phyloP scores from a whole-genome alignment of 2,329 filamentous ascomycete species.

The Pestalotiopsis sp. region DNA sequence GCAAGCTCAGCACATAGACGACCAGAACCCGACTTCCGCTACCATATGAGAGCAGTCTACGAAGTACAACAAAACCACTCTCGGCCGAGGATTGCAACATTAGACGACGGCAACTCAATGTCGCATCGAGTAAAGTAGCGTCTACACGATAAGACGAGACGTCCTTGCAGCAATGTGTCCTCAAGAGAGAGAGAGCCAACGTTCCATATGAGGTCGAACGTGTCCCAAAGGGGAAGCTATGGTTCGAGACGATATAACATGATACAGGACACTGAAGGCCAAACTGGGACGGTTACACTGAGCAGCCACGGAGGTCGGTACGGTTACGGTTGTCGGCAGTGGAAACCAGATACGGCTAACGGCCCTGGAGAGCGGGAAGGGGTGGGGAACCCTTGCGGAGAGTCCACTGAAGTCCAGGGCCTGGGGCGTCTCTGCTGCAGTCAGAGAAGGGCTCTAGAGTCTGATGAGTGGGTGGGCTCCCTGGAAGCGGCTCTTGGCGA shows the following conservation, averaged over 20 bases:
- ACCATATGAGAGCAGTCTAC: neutral
- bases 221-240: slow-evolving; percentile 2
- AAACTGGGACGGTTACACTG: neutral
- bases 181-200: neutral
- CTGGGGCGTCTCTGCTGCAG: neutral
- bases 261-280: neutral
- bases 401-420: neutral
- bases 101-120: neutral
- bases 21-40: neutral
- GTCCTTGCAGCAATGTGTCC: neutral
- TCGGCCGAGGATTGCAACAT: neutral
- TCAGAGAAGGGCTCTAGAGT: neutral
- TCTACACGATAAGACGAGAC: neutral
- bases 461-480: neutral
- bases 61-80: neutral
- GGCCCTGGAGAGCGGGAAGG: neutral
- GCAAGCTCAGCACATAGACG: neutral
- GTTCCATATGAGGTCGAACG: slow-evolving; percentile 6
- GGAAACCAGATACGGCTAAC: slow-evolving; percentile 3
- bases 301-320: neutral
- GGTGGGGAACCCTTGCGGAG: neutral
- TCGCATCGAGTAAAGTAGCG: neutral
- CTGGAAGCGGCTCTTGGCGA: slow-evolving; percentile 3
- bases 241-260: neutral
- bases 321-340: slow-evolving; percentile 12